A percentile compares a stretch with the other conserved stretches of the same genome.
phyloP scores from a whole-genome alignment of 768 basidiomycete species.

The Amanita inopinata region DNA sequence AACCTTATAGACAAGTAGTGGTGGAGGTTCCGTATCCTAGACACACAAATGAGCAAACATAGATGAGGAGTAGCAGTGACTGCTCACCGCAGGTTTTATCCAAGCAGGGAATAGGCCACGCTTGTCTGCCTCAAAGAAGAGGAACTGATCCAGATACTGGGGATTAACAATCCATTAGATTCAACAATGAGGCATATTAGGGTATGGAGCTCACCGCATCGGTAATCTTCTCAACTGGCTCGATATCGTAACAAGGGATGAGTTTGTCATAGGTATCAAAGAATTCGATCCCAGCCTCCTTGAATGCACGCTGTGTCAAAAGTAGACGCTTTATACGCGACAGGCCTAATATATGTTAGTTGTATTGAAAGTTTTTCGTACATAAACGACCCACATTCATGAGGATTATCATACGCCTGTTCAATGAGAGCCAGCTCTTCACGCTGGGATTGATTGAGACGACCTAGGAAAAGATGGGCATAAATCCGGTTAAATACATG shows the following conservation, averaged over 20 bases:
- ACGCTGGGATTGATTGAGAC: conserved; percentile 95
- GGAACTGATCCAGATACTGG: conserved; percentile 92
- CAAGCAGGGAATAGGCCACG: conserved; percentile 96
- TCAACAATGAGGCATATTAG: too few species aligned
- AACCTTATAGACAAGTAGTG: conserved; percentile 89
- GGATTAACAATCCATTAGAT: conserved; percentile 12
- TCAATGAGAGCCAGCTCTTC: conserved; percentile 97
- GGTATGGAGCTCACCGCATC: conserved; percentile 66
- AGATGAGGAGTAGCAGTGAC: not conserved
- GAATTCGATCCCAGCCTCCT: conserved; percentile 95
- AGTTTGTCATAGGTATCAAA: conserved; percentile 98
- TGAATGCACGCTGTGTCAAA: conserved; percentile 96
- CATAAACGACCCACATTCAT: conserved; percentile 66
- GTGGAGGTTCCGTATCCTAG: conserved; percentile 89
- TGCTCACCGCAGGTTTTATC: conserved; percentile 85
- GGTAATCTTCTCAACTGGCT: conserved; percentile 99
- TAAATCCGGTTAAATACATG: too few species aligned
- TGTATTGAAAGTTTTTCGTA: too few species aligned
- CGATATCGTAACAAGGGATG: conserved; percentile 98
- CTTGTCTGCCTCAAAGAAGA: conserved; percentile 98
- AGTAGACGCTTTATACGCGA: conserved; percentile 97
- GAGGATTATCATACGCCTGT: conserved; percentile 98
- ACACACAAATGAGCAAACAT: conserved; percentile 7
- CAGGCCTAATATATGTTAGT: conserved; percentile 37
- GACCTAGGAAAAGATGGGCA: too few species aligned